These are phyloP conservation scores for Stachybotrys chlorohalonatus DNA, from an alignment of 2,329 filamentous ascomycete species.

Conservation along the genomic window DNA sequence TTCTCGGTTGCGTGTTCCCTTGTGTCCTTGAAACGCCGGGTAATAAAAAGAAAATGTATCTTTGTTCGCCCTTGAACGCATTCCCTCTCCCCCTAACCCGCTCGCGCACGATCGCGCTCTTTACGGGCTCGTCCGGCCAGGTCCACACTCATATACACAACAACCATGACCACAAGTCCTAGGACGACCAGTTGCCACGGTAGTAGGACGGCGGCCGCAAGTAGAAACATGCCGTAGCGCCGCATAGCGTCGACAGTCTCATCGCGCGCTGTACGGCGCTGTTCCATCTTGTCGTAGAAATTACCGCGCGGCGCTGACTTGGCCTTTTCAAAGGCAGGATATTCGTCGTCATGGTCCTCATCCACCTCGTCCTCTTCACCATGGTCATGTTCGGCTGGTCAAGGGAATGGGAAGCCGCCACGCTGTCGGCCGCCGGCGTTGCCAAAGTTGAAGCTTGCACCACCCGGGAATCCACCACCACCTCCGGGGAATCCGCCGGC, in stretches of 20 bases:
- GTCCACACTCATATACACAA: slow-evolving; percentile 31
- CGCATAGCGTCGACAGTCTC: slow-evolving; percentile 31
- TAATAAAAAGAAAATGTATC: not conserved
- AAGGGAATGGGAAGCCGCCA: slow-evolving; percentile 35
- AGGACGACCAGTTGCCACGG: slow-evolving; percentile 31
- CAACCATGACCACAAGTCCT: slow-evolving; percentile 22
- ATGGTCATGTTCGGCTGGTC: slow-evolving; percentile 27
- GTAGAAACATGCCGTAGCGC: slow-evolving; percentile 28
- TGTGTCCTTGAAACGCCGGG: not conserved
- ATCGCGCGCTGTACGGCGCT: slow-evolving; percentile 24
- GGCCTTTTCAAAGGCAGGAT: slow-evolving; percentile 12
- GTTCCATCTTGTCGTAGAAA: slow-evolving; percentile 17
- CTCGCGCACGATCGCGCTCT: not conserved
- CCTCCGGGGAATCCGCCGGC: slow-evolving; percentile 42
- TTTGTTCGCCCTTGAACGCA: not conserved
- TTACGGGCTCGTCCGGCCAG: slow-evolving; percentile 8
- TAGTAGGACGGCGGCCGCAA: slow-evolving; percentile 38
- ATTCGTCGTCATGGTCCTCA: slow-evolving; percentile 11
- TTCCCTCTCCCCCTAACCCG: not conserved
- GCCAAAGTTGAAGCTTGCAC: slow-evolving; percentile 50
- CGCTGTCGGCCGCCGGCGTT: slow-evolving; percentile 24
- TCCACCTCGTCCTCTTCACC: slow-evolving; percentile 22
- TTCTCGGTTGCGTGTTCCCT: not conserved
- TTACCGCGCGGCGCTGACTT: slow-evolving; percentile 9
- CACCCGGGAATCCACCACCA: slow-evolving; percentile 38